Evolutionary conservation across 2,329 filamentous ascomycete genomes (phyloP).

Genomic region (Emericellopsis atlantica): DNA sequence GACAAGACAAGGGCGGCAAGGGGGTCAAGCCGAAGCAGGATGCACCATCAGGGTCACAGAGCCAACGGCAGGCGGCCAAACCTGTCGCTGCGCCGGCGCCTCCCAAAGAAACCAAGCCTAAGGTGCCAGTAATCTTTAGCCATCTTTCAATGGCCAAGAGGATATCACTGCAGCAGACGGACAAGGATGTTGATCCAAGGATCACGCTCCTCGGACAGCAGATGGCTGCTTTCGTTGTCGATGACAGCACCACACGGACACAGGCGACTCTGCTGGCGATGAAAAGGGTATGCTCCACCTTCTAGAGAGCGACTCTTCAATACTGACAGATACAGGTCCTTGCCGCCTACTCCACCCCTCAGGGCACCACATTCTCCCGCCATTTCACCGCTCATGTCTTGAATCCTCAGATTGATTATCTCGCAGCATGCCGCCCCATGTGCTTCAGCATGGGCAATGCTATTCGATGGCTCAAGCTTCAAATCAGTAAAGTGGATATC

Average conservation of each 20-base stretch:
- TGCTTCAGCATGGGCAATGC: conserved; percentile 96
- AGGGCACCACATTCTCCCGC: conserved; percentile 71
- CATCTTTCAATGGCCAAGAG: conserved; percentile 62
- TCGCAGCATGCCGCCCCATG: conserved; percentile 88
- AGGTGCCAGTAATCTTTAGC: conserved; percentile 62
- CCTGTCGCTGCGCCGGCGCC: conserved; percentile 19
- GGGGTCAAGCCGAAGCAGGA: conserved; percentile 33
- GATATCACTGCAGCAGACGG: conserved; percentile 41
- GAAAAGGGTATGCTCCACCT: conserved; percentile 39
- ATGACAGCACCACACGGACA: conserved; percentile 78
- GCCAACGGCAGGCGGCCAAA: conserved; percentile 13
- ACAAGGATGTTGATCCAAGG: conserved; percentile 74
- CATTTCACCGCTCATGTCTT: conserved; percentile 87
- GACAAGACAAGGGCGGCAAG: conserved; percentile 27
- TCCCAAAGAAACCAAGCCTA: conserved; percentile 41
- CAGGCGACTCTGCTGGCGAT: conserved; percentile 83
- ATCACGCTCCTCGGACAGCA: conserved; percentile 79
- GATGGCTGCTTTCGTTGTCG: conserved; percentile 78
- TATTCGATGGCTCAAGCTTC: conserved; percentile 86
- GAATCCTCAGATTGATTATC: conserved; percentile 88
- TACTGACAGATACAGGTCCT: conserved; percentile 51
- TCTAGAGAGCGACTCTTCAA: conserved; percentile 1
- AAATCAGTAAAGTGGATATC: conserved; percentile 82
- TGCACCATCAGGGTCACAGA: conserved; percentile 6
- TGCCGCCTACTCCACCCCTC: conserved; percentile 80